Base-by-base conservation (phyloP, 257 asterid species). In the Linderniella brevidens region DNA sequence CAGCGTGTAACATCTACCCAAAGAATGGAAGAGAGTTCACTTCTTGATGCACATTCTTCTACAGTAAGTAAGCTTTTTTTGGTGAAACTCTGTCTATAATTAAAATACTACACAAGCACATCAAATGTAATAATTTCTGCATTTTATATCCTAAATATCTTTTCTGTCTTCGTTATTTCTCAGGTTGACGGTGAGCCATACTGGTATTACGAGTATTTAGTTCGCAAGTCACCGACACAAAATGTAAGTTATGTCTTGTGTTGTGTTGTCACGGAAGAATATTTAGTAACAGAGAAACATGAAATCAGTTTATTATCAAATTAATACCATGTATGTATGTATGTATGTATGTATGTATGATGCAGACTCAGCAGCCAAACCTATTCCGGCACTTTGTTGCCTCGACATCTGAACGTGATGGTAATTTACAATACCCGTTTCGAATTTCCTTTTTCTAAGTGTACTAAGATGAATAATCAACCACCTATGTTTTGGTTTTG, bases 1-100 rank as follows among this genome's bases (percentile, higher is more conserved):
- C 94, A 84, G 98, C 74, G 96, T 16, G 93, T 90, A 39, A 80
- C 98, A 58, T 54, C 98, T 37, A 73, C 64, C 53, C 96, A 90
- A 44, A 82, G 93, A 9, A 51, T 71, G 78, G 93, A 84, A n/a
- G 98, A 81, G 61, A 90, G 93, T 66, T 70, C 96, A n/a, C 69
- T 90, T 50, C 80, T 85, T 46, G 98, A 85, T 69, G 71, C 94
- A 59, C 96, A 90, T 75, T 59, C 87, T 67, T 65, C 94, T 37
- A 67, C 67, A 32, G 98, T 81, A 68, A 78, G 95, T 76, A 48
- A 52, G 49, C 56, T 58, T 50, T 44, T 38, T 8, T 43, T 43
- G n/a, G n/a, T 15, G 4, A 43, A 25, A 6, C 32, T 25, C 6
- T 25, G 32, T 25, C 32, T 25, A 25, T 25, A 25, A 25, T 25